A percentile compares a stretch with the other conserved stretches of the same genome.
phyloP scores from a whole-genome alignment of 129 eudicot genomes.

The Artemisia tridentata region DNA sequence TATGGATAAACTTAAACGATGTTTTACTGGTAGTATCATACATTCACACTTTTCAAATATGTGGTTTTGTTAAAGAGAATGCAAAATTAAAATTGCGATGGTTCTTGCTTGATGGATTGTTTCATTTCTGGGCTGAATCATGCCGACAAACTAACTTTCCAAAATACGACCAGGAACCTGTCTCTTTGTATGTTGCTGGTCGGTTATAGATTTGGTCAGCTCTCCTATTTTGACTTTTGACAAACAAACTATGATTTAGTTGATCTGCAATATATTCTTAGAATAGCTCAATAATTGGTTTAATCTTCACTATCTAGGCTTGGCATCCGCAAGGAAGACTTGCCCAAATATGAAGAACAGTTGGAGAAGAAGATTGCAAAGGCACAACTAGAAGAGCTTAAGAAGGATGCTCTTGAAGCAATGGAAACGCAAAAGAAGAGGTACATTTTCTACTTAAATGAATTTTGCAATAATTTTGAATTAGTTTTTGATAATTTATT shows the following conservation, averaged over 20 bases:
- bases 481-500: not conserved
- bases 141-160: too few species aligned
- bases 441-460: slow-evolving; percentile 29
- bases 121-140: too few species aligned
- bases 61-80: too few species aligned
- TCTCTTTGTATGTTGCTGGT: too few species aligned
- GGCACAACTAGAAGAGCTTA: slow-evolving; percentile 77
- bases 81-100: too few species aligned
- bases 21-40: too few species aligned
- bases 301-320: slow-evolving; percentile 42
- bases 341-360: slow-evolving; percentile 82
- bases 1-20: too few species aligned
- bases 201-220: not conserved
- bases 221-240: not conserved
- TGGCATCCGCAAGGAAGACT: slow-evolving; percentile 67
- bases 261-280: not conserved
- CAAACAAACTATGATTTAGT: not conserved
- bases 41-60: too few species aligned
- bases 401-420: slow-evolving; percentile 70
- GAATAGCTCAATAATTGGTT: not conserved
- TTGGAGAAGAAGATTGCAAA: slow-evolving; percentile 79
- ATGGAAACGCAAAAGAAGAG: slow-evolving; percentile 72
- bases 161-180: too few species aligned
- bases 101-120: too few species aligned
- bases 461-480: not conserved